Evolutionary conservation across 1,284 basidiomycete genomes (phyloP), one percentile per base, ranked within the genome.

Genomic region (Termitomyces sp.): DNA sequence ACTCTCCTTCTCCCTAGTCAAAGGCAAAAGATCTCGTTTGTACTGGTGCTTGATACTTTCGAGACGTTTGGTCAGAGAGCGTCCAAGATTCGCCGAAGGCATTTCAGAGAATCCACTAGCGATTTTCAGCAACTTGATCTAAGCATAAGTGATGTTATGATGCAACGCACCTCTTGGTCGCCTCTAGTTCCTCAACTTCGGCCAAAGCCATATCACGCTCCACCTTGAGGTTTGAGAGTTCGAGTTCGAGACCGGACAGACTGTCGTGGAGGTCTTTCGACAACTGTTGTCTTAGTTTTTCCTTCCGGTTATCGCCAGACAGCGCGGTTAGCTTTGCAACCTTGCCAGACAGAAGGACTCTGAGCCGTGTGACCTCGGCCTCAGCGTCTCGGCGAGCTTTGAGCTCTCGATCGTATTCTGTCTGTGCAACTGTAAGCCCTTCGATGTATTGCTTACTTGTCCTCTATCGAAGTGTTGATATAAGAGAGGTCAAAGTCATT

Each of bases 151-250:
- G 26, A 8, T 63, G 77, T 58, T 24, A 28, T n/a, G 31, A 40
- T 44, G 38, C 30, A 17, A 55, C 33, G 9, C 64, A 90, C 91
- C 79, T 82, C 71, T 84, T 89, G 1, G 81, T 79, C 19, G 81
- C 82, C 26, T 85, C 80, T 21, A 99, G 78, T 71, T 98, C 93
- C 65, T 96, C 94, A 19, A 98, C 85, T 68, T 99, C 96, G 1
- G 94, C 94, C 53, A 97, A 72, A 8, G 90, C 83, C 73, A 98
- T 82, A 64, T 98, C 96, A 21, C 96, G 81, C 70, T 98, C 92
- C 0, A 88, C 90, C 64, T 84, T 88, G 53, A 99, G 74, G 63
- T 89, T 89, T 17, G 93, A 92, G 19, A 98, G 74, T 66, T 97
- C 90, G 53, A 83, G 82, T 72, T 96, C 92, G 57, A 98, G 79